These are phyloP conservation scores for Piloderma croceum DNA, from an alignment of 768 basidiomycete species.

Conservation along the genomic window DNA sequence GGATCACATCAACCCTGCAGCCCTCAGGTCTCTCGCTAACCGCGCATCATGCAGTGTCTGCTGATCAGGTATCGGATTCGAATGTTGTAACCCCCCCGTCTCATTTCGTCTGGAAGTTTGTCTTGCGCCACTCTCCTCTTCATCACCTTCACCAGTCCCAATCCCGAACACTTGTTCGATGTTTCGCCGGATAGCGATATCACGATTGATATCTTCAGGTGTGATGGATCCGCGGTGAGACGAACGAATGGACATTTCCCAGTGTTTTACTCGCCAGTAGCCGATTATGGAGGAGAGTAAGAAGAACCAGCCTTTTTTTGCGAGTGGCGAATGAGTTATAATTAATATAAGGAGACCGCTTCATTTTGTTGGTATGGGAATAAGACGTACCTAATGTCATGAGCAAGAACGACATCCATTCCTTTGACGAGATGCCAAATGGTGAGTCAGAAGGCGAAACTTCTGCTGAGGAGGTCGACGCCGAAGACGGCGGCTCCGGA, in stretches of 20 bases:
- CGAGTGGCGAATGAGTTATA: background rate
- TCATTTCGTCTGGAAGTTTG: conserved; percentile 2
- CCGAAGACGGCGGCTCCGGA: conserved; percentile 3
- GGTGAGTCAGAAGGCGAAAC: conserved; percentile 15
- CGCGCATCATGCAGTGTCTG: conserved; percentile 38
- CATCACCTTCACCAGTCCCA: conserved; percentile 29
- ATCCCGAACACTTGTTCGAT: conserved; percentile 51
- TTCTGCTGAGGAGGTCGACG: conserved; percentile 7
- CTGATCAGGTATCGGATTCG: conserved; percentile 20
- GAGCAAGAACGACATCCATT: conserved; percentile 88
- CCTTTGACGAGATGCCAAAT: conserved; percentile 50
- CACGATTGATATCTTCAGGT: conserved; percentile 45
- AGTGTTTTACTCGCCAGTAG: conserved; percentile 81
- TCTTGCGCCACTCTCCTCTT: conserved; percentile 6
- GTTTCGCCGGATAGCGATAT: conserved; percentile 44
- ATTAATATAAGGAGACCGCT: no score
- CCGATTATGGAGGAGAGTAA: conserved; percentile 77
- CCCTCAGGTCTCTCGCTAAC: conserved; percentile 43
- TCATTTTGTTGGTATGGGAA: background rate
- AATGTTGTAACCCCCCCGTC: background rate
- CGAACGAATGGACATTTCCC: conserved; percentile 66
- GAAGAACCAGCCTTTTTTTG: conserved; percentile 81
- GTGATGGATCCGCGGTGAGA: conserved; percentile 26
- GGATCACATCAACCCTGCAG: conserved; percentile 47
- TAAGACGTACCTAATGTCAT: conserved; percentile 70